Base-by-base conservation (phyloP, 805 yeast genomes). In the Suhomyces pyralidae region DNA sequence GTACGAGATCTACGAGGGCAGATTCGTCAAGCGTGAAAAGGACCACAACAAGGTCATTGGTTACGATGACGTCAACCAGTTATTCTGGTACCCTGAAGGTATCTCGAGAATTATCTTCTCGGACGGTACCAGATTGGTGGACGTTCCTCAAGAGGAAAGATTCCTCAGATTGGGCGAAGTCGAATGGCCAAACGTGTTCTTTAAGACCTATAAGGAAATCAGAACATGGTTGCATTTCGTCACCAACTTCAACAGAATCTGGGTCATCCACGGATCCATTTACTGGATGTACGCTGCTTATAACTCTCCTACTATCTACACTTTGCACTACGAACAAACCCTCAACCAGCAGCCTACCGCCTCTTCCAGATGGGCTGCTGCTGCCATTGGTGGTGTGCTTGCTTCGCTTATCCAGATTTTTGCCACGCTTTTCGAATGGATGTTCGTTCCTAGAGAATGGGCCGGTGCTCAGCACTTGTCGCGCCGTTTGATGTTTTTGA, bases 1-100 rank as follows among this genome's bases (percentile, higher is more conserved):
- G 51, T 88, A 86, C 62, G 94, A 88, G 72, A 82, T 87, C 61
- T 81, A 81, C 57, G 90, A 88, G 61, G 94, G 94, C 55, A 84
- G 90, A 72, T 88, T 81, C 61, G 86, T 88, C 55, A 88, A 88
- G 71, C 86, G 96, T 76, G 94, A 88, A 77, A 84, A 77, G 67
- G 96, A 88, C 69, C 96, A 88, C 73, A 85, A 85, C 74, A 77
- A 83, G 59, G 77, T 88, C 58, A 81, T 88, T 64, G 96, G 99
- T 71, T 94, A 94, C 71, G 99, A 94, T 78, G 99, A 94, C 79
- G 96, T 94, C 55, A 94, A 94, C 74, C 99, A 94, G 80, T 81
- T 94, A 63, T 94, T 96, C 77, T 94, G 99, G 99, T 94, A 96
- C 75, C 97, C 98, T 46, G 98, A 96, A 76, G 99, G 99, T 81